Conservation (phyloP, 2,329 filamentous ascomycete species). For the Stagonosporopsis vannaccii region DNA sequence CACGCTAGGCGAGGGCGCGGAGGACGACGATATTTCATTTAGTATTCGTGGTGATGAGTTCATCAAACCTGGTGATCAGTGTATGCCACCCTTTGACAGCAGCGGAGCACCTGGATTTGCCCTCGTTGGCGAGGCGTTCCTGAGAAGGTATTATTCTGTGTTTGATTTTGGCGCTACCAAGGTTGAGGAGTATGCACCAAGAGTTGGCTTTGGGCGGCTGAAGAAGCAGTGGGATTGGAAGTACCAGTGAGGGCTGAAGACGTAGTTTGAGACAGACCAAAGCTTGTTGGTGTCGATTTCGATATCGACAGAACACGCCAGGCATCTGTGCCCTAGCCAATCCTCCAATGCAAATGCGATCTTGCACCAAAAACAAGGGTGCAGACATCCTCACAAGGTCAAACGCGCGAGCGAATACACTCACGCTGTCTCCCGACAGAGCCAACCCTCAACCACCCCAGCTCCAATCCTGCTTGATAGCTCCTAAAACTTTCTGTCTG, state of each 20-base stretch:
- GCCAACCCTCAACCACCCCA: too few species aligned
- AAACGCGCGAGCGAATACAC: too few species aligned
- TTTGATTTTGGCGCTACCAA: slow-evolving; percentile 25
- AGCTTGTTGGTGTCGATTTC: too few species aligned
- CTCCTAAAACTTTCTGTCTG: too few species aligned
- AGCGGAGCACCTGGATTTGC: slow-evolving; percentile 13
- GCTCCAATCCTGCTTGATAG: too few species aligned
- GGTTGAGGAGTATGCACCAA: slow-evolving; percentile 23
- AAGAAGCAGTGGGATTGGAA: slow-evolving; percentile 30
- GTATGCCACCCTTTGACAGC: slow-evolving; percentile 26
- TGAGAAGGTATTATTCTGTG: slow-evolving; percentile 22
- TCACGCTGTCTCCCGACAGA: too few species aligned
- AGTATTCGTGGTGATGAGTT: slow-evolving; percentile 27
- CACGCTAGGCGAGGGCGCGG: slow-evolving; percentile 21
- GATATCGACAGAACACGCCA: too few species aligned
- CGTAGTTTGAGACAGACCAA: not conserved
- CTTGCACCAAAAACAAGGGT: too few species aligned
- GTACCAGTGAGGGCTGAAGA: not conserved
- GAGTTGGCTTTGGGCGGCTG: slow-evolving; percentile 27
- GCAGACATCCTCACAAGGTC: too few species aligned
- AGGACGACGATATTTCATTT: slow-evolving; percentile 19
- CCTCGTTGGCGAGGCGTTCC: slow-evolving; percentile 21
- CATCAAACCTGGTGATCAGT: slow-evolving; percentile 10
- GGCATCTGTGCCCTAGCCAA: too few species aligned
- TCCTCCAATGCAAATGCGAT: too few species aligned